phyloP scores from a whole-genome alignment of 345 rosid genomes.

The Mercurialis annua region DNA sequence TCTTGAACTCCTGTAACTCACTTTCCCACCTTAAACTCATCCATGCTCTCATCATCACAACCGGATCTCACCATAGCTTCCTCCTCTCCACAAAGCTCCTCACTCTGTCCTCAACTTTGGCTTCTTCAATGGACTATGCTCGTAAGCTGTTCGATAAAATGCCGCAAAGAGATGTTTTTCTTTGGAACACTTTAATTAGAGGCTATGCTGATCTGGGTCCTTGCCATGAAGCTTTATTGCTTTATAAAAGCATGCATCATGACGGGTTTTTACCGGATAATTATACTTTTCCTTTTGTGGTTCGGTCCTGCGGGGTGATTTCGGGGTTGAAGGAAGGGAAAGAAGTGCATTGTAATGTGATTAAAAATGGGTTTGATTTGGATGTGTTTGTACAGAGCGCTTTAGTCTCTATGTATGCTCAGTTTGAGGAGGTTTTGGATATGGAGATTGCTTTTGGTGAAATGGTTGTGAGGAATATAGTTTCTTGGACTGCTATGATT shows the following conservation, averaged over 20 bases:
- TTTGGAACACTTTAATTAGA: constrained; percentile 8
- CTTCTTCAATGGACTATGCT: constrained; percentile 5
- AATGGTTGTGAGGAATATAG: constrained; percentile 2
- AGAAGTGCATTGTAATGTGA: constrained; percentile 9
- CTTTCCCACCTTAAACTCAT: constrained; percentile 6
- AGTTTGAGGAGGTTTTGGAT: not conserved
- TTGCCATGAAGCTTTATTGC: not conserved
- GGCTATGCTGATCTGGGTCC: constrained; percentile 14
- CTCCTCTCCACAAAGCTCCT: constrained; percentile 9
- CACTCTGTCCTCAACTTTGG: not conserved
- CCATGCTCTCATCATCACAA: constrained; percentile 6
- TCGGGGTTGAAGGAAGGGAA: constrained; percentile 1
- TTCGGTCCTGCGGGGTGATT: constrained; percentile 3
- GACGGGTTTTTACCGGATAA: constrained; percentile 3
- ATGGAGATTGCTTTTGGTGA: constrained; percentile 5
- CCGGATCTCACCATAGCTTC: constrained; percentile 4
- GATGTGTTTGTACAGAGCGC: constrained; percentile 1
- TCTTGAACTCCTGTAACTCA: constrained; percentile 5
- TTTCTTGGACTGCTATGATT: constrained; percentile 8
- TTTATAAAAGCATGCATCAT: constrained; percentile 2
- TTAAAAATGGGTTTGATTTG: constrained; percentile 1
- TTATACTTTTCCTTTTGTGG: constrained; percentile 2
- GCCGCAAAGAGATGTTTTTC: constrained; percentile 13
- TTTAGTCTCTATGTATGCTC: constrained; percentile 13
- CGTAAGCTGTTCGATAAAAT: constrained; percentile 7